These are phyloP conservation scores for Diplogelasinospora grovesii DNA, from an alignment of 495 filamentous ascomycete species.

Conservation along the genomic window DNA sequence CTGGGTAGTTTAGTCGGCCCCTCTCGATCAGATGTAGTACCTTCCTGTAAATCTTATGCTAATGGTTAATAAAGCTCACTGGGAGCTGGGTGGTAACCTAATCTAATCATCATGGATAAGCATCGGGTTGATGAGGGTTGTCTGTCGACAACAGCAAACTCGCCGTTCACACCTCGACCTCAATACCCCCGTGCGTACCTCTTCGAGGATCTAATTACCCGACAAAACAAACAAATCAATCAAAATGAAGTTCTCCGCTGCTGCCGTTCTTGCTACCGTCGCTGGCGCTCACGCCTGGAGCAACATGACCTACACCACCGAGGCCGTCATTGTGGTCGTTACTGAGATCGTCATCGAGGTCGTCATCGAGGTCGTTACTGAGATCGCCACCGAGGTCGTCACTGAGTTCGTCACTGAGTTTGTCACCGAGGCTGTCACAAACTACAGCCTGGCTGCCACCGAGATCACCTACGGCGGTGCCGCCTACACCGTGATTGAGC, in stretches of 20 bases:
- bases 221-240: constrained; percentile 42
- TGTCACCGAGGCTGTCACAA: constrained; percentile 75
- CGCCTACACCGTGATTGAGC: constrained; percentile 77
- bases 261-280: constrained; percentile 52
- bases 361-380: too few species aligned
- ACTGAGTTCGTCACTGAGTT: constrained; percentile 77
- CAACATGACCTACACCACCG: constrained; percentile 56
- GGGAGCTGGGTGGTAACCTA: too few species aligned
- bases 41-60: too few species aligned
- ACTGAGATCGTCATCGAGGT: too few species aligned
- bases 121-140: too few species aligned
- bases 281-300: constrained; percentile 51
- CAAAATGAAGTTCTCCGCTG: constrained; percentile 81
- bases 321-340: constrained; percentile 71
- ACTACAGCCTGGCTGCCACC: constrained; percentile 78
- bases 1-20: too few species aligned
- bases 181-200: constrained; percentile 19
- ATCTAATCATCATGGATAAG: too few species aligned
- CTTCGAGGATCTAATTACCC: constrained; percentile 37
- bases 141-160: constrained; percentile 24
- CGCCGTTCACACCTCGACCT: constrained; percentile 8
- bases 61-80: too few species aligned
- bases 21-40: too few species aligned
- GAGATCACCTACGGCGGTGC: constrained; percentile 57
- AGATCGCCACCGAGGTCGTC: constrained; percentile 55